Base-by-base conservation (phyloP, 78 protist genomes). In the Dictyostelium purpureum region DNA sequence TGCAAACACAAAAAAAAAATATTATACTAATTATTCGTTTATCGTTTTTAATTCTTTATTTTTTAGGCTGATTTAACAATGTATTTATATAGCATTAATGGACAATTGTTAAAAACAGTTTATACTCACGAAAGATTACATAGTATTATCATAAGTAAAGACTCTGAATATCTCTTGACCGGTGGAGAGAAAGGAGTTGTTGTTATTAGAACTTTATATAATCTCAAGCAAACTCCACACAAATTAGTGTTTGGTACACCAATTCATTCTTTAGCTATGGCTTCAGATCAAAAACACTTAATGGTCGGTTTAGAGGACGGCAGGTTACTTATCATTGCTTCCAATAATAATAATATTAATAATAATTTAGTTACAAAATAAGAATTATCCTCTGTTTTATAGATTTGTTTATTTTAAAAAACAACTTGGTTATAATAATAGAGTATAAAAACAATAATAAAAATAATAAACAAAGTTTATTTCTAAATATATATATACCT, bases 61-160 rank as follows among this genome's bases (percentile, higher is more conserved):
- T 70, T 24, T 11, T 9, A 54, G 83, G 79, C 66, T 11, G 96
- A 89, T 76, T 35, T 91, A 10, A 40, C 47, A 49, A 52, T 95
- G 3, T 80, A 81, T 54, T 69, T 92, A 14, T 94, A 92, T 65
- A 43, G 82, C 37, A 94, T 95, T 40, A 95, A 95, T 74, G 97
- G 95, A 24, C 66, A 78, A 52, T 57, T 79, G 1, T 69, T 95
- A 66, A 42, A 40, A 40, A 24, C 88, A 2, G 65, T 56, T 6
- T 90, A 95, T 26, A 77, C 97, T 24, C 65, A 65, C 9, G 94
- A 89, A 47, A 0, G 93, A 24, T 74, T 95, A 28, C 61, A 71
- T 21, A 69, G 87, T 40, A 56, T 88, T 28, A 87, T 70, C 2
- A 75, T 89, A 24, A 89, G 74, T n/a, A 75, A 57, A 52, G 83